Evolutionary conservation across 2,329 filamentous ascomycete genomes (phyloP).

Genomic region (Hypocreales sp.): DNA sequence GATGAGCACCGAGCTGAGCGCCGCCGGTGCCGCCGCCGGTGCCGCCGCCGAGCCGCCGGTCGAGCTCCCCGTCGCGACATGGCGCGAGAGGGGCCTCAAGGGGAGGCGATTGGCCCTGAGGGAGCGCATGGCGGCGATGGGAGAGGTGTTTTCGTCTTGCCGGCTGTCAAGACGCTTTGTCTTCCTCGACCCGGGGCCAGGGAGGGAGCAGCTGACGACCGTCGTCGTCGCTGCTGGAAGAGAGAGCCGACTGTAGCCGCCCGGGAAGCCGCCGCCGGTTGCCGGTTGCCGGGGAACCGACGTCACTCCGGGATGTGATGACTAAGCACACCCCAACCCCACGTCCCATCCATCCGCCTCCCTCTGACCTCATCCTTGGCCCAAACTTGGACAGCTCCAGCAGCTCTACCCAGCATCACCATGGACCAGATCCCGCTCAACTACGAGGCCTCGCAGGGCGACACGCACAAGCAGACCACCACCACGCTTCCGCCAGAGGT

Average conservation of each 20-base stretch:
- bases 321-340: too few relatives aligned
- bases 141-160: too few relatives aligned
- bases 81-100: conserved; percentile 26
- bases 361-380: not conserved
- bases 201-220: too few relatives aligned
- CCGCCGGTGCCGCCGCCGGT: conserved; percentile 31
- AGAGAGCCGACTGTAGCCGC: conserved; percentile 19
- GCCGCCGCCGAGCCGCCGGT: conserved; percentile 11
- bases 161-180: too few relatives aligned
- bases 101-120: conserved; percentile 34
- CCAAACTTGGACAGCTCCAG: too few relatives aligned
- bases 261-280: not conserved
- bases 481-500: conserved; percentile 68
- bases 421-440: conserved; percentile 57
- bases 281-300: conserved; percentile 1
- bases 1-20: conserved; percentile 72
- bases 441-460: conserved; percentile 59
- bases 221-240: too few relatives aligned
- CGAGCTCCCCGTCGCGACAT: conserved; percentile 11
- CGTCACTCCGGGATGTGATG: too few relatives aligned
- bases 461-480: conserved; percentile 55
- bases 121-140: conserved; percentile 38
- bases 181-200: not conserved
- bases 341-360: too few relatives aligned
- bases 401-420: not conserved